A percentile compares a stretch with the other conserved stretches of the same genome.
These are phyloP conservation scores for Eucalyptus regnans DNA, from an alignment of 345 rosid species.

Conservation along the genomic window DNA sequence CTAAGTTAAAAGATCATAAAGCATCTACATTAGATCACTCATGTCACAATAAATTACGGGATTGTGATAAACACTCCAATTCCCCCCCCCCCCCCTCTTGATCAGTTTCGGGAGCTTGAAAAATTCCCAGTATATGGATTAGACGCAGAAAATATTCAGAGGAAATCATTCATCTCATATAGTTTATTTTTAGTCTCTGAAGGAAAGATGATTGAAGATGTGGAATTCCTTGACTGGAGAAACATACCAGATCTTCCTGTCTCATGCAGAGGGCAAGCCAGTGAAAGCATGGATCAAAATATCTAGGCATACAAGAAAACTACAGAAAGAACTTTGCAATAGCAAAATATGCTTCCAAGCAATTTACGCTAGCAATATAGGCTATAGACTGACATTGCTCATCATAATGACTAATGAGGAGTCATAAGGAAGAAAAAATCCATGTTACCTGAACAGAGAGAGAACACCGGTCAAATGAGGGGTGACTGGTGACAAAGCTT, in stretches of 20 bases:
- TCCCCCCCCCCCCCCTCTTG: rapidly evolving
- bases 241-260: not conserved
- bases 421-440: not conserved
- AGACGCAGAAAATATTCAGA: not conserved
- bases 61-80: not conserved
- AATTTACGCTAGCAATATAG: not conserved
- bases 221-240: not conserved
- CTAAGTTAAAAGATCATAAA: not conserved
- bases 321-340: not conserved
- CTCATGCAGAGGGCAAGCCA: not conserved
- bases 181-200: not conserved
- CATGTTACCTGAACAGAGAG: not conserved
- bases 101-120: not conserved
- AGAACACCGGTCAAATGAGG: not conserved
- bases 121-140: not conserved
- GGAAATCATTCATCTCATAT: not conserved
- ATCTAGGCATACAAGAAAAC: not conserved
- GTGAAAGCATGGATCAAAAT: not conserved
- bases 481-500: not conserved
- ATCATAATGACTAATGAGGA: not conserved
- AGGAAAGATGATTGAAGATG: not conserved
- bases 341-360: not conserved
- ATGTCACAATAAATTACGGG: not conserved
- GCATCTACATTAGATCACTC: not conserved
- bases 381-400: not conserved